These are phyloP conservation scores for Juglanconis sp. DNA, from an alignment of 2,329 filamentous ascomycete genomes.

Conservation along the genomic window DNA sequence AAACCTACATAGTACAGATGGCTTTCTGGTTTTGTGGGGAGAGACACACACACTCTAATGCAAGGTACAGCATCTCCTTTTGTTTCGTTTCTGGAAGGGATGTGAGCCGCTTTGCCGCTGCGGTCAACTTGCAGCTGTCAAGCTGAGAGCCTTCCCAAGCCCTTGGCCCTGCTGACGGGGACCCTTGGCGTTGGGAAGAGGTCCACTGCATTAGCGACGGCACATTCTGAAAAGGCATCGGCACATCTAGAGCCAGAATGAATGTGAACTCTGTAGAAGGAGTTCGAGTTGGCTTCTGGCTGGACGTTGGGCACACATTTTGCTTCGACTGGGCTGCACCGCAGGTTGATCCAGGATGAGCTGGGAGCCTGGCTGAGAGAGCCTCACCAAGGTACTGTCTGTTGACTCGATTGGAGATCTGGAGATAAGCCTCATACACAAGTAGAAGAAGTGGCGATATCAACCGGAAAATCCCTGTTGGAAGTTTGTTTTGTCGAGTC, in stretches of 20 bases:
- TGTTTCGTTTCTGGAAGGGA: slow-evolving; percentile 11
- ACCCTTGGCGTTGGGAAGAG: background rate
- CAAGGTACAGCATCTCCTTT: slow-evolving; percentile 11
- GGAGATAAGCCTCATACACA: background rate
- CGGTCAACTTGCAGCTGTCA: slow-evolving; percentile 12
- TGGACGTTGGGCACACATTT: background rate
- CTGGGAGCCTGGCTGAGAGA: background rate
- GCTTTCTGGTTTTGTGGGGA: background rate
- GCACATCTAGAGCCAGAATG: too few relatives aligned
- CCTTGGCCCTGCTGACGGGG: slow-evolving; percentile 2
- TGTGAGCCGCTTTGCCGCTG: background rate
- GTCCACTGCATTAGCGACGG: background rate
- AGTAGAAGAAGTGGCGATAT: background rate
- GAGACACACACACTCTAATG: slow-evolving; percentile 11
- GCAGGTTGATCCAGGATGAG: background rate
- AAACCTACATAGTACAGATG: background rate
- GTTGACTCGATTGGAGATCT: background rate
- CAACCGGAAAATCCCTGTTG: background rate
- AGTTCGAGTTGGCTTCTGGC: background rate
- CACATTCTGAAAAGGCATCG: background rate
- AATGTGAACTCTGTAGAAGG: background rate
- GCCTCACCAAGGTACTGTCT: background rate
- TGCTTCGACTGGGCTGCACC: background rate
- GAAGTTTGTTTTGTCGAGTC: background rate
- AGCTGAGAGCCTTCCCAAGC: background rate